Evolutionary conservation across 345 rosid genomes (phyloP).

Genomic region (Crucihimalaya himalaica): DNA sequence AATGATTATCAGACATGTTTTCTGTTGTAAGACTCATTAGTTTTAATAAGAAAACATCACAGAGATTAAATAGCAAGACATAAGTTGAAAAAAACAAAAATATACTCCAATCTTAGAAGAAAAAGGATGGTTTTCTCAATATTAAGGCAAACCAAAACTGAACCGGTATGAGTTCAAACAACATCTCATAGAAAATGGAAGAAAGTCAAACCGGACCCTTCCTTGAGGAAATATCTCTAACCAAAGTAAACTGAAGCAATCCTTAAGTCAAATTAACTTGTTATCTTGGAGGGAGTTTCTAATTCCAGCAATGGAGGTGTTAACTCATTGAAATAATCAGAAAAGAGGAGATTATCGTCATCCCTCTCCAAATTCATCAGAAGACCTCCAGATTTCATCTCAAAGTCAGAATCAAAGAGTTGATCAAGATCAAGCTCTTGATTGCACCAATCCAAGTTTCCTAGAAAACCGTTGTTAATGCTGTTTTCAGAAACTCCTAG

Average conservation of each 20-base stretch:
- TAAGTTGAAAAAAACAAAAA: not conserved
- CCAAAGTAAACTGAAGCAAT: not conserved
- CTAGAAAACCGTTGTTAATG: not conserved
- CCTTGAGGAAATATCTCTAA: not conserved
- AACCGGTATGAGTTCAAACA: too few relatives aligned
- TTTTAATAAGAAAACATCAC: not conserved
- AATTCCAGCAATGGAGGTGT: too few relatives aligned
- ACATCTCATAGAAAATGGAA: too few relatives aligned
- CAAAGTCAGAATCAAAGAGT: not conserved
- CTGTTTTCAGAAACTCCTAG: not conserved
- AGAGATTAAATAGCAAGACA: not conserved
- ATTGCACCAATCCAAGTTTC: not conserved
- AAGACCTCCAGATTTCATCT: not conserved
- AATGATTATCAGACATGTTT: not conserved
- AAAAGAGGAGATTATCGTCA: not conserved
- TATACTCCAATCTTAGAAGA: not conserved
- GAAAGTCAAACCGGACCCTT: not conserved
- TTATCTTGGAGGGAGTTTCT: not conserved
- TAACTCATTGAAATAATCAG: too few relatives aligned
- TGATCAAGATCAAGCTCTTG: constrained; percentile 14
- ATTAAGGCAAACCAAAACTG: too few relatives aligned
- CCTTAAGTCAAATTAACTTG: not conserved
- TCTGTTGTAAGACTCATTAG: not conserved
- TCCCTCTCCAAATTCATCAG: not conserved
- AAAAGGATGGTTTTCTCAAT: not conserved